Percentiles rank a stretch among this genome's conserved stretches.
Conservation (phyloP, 768 basidiomycete genomes). For the Mycena albidolilacea region DNA sequence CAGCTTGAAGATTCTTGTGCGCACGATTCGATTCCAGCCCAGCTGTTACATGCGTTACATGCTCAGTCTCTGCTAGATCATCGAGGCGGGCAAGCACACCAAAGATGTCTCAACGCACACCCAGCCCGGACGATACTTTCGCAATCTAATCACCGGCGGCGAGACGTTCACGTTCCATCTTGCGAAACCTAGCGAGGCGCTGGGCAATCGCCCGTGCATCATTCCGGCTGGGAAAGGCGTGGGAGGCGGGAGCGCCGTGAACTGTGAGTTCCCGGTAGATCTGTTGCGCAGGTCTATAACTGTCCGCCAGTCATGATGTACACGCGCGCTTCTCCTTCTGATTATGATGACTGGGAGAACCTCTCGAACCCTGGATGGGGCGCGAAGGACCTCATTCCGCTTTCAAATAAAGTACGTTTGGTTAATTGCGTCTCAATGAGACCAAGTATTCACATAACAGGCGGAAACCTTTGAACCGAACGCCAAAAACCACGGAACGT, state of each 20-base stretch:
- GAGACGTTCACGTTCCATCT: slow-evolving; percentile 63
- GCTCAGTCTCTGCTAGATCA: slow-evolving; percentile 50
- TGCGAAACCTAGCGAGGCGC: slow-evolving; percentile 57
- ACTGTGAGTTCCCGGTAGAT: slow-evolving; percentile 56
- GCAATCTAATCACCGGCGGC: slow-evolving; percentile 54
- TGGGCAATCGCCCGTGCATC: slow-evolving; percentile 59
- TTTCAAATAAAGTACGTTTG: slow-evolving; percentile 68
- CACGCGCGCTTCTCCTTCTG: slow-evolving; percentile 71
- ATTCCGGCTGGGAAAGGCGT: slow-evolving; percentile 65
- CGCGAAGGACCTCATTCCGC: slow-evolving; percentile 68
- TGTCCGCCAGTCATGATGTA: slow-evolving; percentile 63
- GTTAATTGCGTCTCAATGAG: background rate
- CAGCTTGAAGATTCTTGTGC: slow-evolving; percentile 67
- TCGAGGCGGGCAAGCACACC: slow-evolving; percentile 73
- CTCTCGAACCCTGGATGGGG: slow-evolving; percentile 74
- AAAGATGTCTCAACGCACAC: slow-evolving; percentile 60
- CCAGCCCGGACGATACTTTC: slow-evolving; percentile 68
- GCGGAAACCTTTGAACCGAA: slow-evolving; percentile 57
- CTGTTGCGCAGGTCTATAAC: background rate
- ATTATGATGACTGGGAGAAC: slow-evolving; percentile 76
- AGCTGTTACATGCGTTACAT: background rate
- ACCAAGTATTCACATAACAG: slow-evolving; percentile 39
- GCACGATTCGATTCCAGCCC: slow-evolving; percentile 10
- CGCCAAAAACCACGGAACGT: slow-evolving; percentile 59
- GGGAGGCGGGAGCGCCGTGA: slow-evolving; percentile 76